A percentile compares a stretch with the other conserved stretches of the same genome.
These are phyloP conservation scores for Puya raimondii DNA, from an alignment of 176 grass and related monocot genomes.

Conservation along the genomic window DNA sequence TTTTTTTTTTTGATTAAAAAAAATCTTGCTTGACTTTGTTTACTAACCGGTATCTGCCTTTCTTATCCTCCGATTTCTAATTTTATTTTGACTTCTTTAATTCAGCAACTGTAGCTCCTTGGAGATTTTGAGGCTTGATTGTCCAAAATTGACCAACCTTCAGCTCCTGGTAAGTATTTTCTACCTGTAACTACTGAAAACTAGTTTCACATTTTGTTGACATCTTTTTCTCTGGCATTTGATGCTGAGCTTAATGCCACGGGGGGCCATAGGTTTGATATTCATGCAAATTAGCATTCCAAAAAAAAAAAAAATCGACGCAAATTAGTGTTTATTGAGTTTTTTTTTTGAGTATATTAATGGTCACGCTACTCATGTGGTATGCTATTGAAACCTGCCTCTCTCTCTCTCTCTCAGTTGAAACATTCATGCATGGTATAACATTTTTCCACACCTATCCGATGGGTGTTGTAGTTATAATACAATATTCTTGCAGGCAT, in stretches of 20 bases:
- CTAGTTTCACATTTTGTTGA: background rate
- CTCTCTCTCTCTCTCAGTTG: background rate
- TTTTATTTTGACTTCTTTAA: slow-evolving; percentile 10
- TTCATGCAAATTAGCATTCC: too few relatives aligned
- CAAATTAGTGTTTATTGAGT: too few relatives aligned
- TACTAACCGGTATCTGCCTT: background rate
- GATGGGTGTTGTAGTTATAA: background rate
- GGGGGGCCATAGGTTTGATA: too few relatives aligned
- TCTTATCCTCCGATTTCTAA: background rate
- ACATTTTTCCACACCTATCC: background rate
- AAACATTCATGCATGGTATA: background rate
- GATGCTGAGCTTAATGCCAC: background rate
- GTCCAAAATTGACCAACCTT: slow-evolving; percentile 73
- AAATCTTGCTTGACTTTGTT: background rate
- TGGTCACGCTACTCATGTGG: too few relatives aligned
- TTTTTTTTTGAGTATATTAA: too few relatives aligned
- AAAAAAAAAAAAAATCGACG: too few relatives aligned
- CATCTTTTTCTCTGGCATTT: background rate
- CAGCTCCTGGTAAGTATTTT: slow-evolving; percentile 54
- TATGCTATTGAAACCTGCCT: too few relatives aligned
- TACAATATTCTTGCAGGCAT: slow-evolving; percentile 38
- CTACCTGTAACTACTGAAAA: background rate
- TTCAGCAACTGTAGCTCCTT: slow-evolving; percentile 73
- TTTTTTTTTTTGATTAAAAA: background rate
- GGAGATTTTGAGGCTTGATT: slow-evolving; percentile 91